Evolutionary conservation across 352 stramenopile species (phyloP), one percentile per base, ranked within the genome.

Genomic region (Hyaloperonospora brassicae): DNA sequence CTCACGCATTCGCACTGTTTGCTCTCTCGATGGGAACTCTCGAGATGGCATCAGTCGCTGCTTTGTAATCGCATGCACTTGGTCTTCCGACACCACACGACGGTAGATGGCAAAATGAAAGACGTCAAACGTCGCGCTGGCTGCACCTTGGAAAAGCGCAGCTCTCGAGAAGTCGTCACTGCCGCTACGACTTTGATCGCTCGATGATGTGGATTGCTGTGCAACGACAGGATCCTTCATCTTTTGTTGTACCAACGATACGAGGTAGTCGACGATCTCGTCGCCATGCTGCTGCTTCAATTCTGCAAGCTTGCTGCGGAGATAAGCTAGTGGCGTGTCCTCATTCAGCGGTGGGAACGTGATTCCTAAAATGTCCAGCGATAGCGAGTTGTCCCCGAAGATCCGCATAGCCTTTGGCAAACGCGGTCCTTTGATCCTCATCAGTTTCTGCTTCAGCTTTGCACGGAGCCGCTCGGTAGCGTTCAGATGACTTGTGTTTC

Each of bases 51-150:
- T 56, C 24, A 86, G 49, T 43, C 57, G 34, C 21, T 65, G 55
- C 51, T 64, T 75, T 47, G 64, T 66, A 6, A 66, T 47, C 1
- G 44, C 50, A 2, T 44, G 41, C 14, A 68, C 53, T 54, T 64
- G 49, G 6, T 66, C 61, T 21, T 62, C 49, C 0, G 67, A 62
- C 14, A 70, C 60, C 9, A 64, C 67, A 25, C 56, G 62, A 21
- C 68, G 65, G 46, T 87, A 87, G 0, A 89, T 75, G 7, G 70
- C 75, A 39, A 89, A 85, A 31, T 89, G 77, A 42, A 88, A 89
- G 13, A 89, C 27, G 39, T 89, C 79, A 42, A 87, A 88, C 5
- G 43, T 70, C 8, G 77, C 83, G 3, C 54, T 50, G n/a, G 64
- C 53, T 11, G 64, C 74, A 47, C 79, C 57, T 31, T 75, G 68